Evolutionary conservation across 2,329 filamentous ascomycete genomes (phyloP), one percentile per base, ranked within the genome.

Genomic region (Colletotrichum scovillei): DNA sequence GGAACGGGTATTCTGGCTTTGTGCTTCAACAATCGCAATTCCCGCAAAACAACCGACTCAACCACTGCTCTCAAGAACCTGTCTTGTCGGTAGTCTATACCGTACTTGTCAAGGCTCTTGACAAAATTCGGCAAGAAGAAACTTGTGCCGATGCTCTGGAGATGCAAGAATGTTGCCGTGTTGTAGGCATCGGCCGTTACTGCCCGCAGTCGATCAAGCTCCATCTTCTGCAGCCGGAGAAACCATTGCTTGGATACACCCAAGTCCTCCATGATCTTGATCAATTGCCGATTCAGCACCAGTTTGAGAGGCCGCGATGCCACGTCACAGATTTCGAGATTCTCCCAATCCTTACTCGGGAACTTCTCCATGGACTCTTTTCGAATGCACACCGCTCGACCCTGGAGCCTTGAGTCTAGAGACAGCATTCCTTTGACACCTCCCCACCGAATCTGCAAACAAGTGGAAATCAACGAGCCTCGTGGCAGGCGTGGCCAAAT

Each of bases 261-360:
- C 80, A 96, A 91, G 76, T 97, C 95, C 78, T 97, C 95, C 0
- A 97, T 81, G 5, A 97, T 95, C 79, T 97, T 97, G 82, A 97
- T 95, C 74, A 95, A 86, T 76, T 94, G 94, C 0, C 93, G 91
- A 78, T 97, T 97, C 1, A 97, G 87, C 22, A 91, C 89, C 76
- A 95, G 86, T 0, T 89, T 89, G 7, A 96, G 86, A 0, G 93
- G 92, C 63, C 87, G 90, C 49, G 90, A 90, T 0, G 91, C 91
- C 55, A 90, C 87, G 59, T 92, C 93, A 78, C 93, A 95, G 57
- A 95, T 94, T 73, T 93, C 93, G 1, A 96, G 84, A 63, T 92
- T 88, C 5, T 79, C 80, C 2, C 79, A 83, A 52, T 89, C 86
- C 0, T 83, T 78, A 64, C 90, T 91, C 1, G 86, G 79, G 75